Conservation (phyloP, 257 asterid species). For the Nicotiana otophora region DNA sequence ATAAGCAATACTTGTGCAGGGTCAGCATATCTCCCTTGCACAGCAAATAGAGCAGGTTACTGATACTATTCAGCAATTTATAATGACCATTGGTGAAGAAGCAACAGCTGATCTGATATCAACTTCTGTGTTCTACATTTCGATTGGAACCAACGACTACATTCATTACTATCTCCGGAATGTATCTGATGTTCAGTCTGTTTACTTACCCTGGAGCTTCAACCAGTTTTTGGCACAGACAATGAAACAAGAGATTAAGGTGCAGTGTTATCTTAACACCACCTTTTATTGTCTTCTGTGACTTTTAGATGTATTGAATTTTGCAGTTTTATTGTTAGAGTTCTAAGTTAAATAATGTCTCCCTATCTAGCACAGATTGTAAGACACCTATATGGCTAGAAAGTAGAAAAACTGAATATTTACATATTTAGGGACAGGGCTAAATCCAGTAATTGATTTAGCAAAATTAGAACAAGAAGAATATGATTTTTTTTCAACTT, state of each 20-base stretch:
- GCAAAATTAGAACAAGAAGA: no score
- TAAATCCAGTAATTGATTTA: no score
- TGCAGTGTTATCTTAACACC: background rate
- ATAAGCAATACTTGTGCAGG: constrained; percentile 30
- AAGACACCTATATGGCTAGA: no score
- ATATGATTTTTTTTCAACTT: no score
- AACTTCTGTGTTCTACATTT: constrained; percentile 66
- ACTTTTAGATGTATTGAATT: no score
- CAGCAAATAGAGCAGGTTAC: constrained; percentile 88
- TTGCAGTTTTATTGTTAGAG: no score
- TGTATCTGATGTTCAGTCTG: constrained; percentile 62
- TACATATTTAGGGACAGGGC: no score
- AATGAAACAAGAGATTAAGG: constrained; percentile 77
- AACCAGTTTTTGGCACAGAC: constrained; percentile 10
- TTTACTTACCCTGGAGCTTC: constrained; percentile 79
- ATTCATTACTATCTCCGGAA: constrained; percentile 87
- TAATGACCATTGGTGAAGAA: constrained; percentile 70
- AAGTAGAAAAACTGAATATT: no score
- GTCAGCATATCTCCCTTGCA: constrained; percentile 76
- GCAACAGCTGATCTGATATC: constrained; percentile 56
- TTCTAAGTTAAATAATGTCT: no score
- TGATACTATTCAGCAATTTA: constrained; percentile 76
- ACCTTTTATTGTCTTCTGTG: no score
- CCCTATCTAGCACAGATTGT: background rate
- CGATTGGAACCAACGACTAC: constrained; percentile 85